A percentile compares a stretch with the other conserved stretches of the same genome.
These are phyloP conservation scores for Nigrograna mackinnonii DNA, from an alignment of 2,329 filamentous ascomycete species.

Conservation along the genomic window DNA sequence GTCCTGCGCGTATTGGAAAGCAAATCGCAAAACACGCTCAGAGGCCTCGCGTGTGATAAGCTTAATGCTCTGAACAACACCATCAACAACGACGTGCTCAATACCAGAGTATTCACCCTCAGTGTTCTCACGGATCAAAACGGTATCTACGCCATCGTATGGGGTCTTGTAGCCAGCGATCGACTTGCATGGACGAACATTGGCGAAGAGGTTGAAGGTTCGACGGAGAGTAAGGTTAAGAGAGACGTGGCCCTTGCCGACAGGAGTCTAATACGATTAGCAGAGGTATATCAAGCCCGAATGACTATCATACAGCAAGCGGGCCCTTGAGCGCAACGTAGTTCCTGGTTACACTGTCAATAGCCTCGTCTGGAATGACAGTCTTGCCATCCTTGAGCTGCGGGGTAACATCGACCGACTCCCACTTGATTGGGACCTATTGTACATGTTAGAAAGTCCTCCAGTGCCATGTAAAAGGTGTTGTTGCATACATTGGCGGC, in stretches of 20 bases:
- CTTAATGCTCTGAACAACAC: slow-evolving; percentile 99
- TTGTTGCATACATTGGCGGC: slow-evolving; percentile 76
- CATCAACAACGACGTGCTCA: slow-evolving; percentile 96
- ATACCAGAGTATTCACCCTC: slow-evolving; percentile 99
- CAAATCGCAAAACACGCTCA: slow-evolving; percentile 94
- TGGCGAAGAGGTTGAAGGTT: slow-evolving; percentile 99
- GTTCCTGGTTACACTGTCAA: slow-evolving; percentile 91
- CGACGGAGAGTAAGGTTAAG: slow-evolving; percentile 97
- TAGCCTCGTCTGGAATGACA: slow-evolving; percentile 88
- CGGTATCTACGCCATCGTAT: slow-evolving; percentile 95
- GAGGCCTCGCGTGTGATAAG: slow-evolving; percentile 94
- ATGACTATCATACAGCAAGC: slow-evolving; percentile 68
- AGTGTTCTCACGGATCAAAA: slow-evolving; percentile 98
- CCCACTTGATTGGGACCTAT: slow-evolving; percentile 92
- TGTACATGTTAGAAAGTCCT: slow-evolving; percentile 6
- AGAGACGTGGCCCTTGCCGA: slow-evolving; percentile 98
- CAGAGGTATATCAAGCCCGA: slow-evolving; percentile 2
- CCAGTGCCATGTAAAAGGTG: too few relatives aligned
- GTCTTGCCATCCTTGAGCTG: slow-evolving; percentile 94
- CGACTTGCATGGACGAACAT: slow-evolving; percentile 95
- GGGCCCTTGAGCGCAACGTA: slow-evolving; percentile 98
- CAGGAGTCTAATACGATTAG: slow-evolving; percentile 69
- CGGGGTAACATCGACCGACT: slow-evolving; percentile 94
- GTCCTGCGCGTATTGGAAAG: slow-evolving; percentile 95
- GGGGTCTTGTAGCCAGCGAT: slow-evolving; percentile 98